Evolutionary conservation across 345 rosid genomes (phyloP).

Genomic region (Rhodamnia argentea): DNA sequence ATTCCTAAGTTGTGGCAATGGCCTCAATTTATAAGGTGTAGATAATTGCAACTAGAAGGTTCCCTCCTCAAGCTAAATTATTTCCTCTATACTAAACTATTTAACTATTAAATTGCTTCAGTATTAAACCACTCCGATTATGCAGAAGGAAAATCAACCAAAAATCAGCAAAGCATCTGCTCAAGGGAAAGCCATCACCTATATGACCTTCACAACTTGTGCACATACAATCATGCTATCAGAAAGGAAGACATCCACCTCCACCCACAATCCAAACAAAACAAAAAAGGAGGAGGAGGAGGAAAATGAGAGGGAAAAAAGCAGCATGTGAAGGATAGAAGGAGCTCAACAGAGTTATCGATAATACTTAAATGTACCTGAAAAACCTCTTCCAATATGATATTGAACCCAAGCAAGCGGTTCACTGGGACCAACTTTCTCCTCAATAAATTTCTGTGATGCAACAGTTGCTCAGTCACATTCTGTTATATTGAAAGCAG

Average conservation of each 20-base stretch:
- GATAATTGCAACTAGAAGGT: neutral
- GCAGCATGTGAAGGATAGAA: neutral
- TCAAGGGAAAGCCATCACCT: neutral
- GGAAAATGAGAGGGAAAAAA: neutral
- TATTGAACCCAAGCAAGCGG: constrained; percentile 33
- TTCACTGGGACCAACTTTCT: constrained; percentile 41
- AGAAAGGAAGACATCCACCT: neutral
- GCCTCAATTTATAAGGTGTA: neutral
- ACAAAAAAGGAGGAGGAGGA: neutral
- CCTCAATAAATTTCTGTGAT: constrained; percentile 44
- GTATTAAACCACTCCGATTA: neutral
- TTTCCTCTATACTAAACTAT: neutral
- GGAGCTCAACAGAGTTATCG: neutral
- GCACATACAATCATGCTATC: neutral
- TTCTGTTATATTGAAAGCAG: neutral
- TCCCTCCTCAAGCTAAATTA: neutral
- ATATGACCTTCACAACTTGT: neutral
- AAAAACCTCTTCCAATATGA: constrained; percentile 62
- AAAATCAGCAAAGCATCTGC: neutral
- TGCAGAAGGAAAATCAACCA: neutral
- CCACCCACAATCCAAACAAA: neutral
- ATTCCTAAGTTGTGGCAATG: neutral
- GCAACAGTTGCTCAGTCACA: neutral
- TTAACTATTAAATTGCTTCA: neutral
- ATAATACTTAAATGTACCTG: constrained; percentile 21